phyloP scores from a whole-genome alignment of 768 basidiomycete species.

The Lactarius akahatsu region DNA sequence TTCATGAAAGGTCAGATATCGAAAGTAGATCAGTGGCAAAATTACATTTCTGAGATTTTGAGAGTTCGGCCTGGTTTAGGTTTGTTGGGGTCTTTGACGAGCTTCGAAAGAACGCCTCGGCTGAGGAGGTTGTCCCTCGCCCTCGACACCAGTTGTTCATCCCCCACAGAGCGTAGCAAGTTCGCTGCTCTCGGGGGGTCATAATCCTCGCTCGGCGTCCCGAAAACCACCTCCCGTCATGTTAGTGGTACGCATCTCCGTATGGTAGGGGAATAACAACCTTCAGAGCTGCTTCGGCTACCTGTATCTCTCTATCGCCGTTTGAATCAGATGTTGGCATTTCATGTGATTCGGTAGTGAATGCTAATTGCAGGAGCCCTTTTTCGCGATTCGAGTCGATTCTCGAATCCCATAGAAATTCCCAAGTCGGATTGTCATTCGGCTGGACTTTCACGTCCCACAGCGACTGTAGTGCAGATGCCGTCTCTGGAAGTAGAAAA shows the following conservation, averaged over 20 bases:
- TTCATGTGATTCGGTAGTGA: conserved; percentile 46
- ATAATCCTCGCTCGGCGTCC: conserved; percentile 69
- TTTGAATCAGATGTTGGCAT: conserved; percentile 36
- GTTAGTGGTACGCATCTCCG: conserved; percentile 2
- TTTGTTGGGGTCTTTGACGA: conserved; percentile 60
- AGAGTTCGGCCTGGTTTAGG: conserved; percentile 69
- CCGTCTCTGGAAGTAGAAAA: conserved; percentile 42
- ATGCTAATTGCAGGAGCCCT: conserved; percentile 55
- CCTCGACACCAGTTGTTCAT: conserved; percentile 52
- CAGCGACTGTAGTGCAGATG: conserved; percentile 44
- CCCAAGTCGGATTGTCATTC: conserved; percentile 51
- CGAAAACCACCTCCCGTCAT: conserved; percentile 65
- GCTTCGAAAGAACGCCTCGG: conserved; percentile 65
- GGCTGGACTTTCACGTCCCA: conserved; percentile 54
- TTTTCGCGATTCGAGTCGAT: conserved; percentile 80
- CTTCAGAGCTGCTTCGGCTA: conserved; percentile 75
- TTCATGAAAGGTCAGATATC: conserved; percentile 33
- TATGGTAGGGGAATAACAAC: conserved; percentile 36
- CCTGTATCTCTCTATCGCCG: conserved; percentile 41
- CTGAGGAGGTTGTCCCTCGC: conserved; percentile 62
- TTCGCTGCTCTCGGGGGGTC: conserved; percentile 55
- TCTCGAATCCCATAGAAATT: conserved; percentile 69
- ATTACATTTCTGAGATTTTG: conserved; percentile 72
- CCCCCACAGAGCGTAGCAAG: conserved; percentile 57
- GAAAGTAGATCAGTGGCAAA: neutral